Evolutionary conservation across 1,284 basidiomycete genomes (phyloP), one percentile per base, ranked within the genome.

Genomic region (Malassezia pachydermatis): DNA sequence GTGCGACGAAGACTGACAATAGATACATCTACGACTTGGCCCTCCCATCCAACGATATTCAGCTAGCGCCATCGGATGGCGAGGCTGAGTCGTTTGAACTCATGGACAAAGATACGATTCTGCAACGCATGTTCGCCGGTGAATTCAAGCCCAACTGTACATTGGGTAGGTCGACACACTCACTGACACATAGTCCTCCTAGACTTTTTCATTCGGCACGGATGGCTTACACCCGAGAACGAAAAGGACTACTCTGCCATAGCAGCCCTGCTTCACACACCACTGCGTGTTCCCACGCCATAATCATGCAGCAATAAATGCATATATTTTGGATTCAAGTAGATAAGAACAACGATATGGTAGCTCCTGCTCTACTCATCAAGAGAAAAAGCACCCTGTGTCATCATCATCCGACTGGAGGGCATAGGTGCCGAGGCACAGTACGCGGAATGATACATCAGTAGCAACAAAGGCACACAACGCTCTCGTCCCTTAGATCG

Each of bases 71-170:
- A 0, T 76, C 81, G 30, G 92, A 96, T 59, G 88, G 86, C 25
- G 92, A 96, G 70, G 90, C 95, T 4, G 88, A 94, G 66, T 83
- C 79, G 1, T 96, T 95, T 62, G 81, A 84, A 38, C 57, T 74
- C 14, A 55, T 74, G 51, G 45, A 43, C 7, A 34, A 68, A 4
- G 59, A 63, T 4, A 56, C 72, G 37, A 55, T 71, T 25, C 30
- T 63, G 35, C 40, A 51, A 4, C 48, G 43, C 42, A 61, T 71
- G 58, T 41, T 50, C 10, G 73, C 76, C 13, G 81, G 81, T 0
- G 65, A 80, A 22, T 94, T 92, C 76, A 94, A 94, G 72, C 77
- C 84, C 2, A 90, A 92, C 60, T 89, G 86, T 59, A 84, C 82
- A 2, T 62, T 84, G 73, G 52, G 54, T 52, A 48, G 24, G 46